Evolutionary conservation across 2,329 filamentous ascomycete genomes (phyloP).

Genomic region (Aspergillus sp.): DNA sequence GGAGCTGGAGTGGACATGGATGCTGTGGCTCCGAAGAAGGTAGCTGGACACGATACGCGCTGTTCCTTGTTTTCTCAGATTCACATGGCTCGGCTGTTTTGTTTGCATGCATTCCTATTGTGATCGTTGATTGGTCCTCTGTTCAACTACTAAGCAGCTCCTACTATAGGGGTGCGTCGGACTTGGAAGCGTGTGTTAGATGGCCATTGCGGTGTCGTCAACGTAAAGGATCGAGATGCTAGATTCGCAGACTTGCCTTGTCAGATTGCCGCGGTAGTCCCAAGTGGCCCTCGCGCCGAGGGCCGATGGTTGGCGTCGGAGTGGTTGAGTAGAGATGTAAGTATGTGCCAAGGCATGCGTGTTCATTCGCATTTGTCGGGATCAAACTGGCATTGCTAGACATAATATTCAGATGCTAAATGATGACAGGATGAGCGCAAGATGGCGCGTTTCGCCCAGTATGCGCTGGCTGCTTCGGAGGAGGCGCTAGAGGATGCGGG

Average conservation of each 20-base stretch:
- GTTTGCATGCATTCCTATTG: background rate
- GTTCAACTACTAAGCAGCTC: constrained; percentile 8
- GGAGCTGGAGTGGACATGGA: background rate
- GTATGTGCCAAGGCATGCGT: constrained; percentile 10
- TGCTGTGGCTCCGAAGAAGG: constrained; percentile 16
- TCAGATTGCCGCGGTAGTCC: constrained; percentile 81
- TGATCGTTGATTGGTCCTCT: background rate
- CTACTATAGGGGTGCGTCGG: constrained; percentile 59
- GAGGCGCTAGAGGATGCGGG: constrained; percentile 83
- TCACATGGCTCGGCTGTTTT: background rate
- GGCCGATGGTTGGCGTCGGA: constrained; percentile 46
- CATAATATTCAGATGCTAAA: background rate
- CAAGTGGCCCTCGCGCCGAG: constrained; percentile 51
- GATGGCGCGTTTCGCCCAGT: constrained; percentile 91
- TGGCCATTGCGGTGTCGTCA: constrained; percentile 77
- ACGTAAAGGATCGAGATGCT: constrained; percentile 62
- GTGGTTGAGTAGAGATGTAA: constrained; percentile 45
- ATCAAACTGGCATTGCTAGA: background rate
- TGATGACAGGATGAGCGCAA: constrained; percentile 62
- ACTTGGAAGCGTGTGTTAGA: constrained; percentile 82
- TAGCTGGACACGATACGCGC: constrained; percentile 14
- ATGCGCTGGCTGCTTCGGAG: constrained; percentile 79
- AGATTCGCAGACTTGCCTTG: constrained; percentile 75
- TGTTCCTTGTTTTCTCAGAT: background rate
- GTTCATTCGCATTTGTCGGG: background rate